Conservation (phyloP, 345 rosid genomes). For the Citrus sp. region DNA sequence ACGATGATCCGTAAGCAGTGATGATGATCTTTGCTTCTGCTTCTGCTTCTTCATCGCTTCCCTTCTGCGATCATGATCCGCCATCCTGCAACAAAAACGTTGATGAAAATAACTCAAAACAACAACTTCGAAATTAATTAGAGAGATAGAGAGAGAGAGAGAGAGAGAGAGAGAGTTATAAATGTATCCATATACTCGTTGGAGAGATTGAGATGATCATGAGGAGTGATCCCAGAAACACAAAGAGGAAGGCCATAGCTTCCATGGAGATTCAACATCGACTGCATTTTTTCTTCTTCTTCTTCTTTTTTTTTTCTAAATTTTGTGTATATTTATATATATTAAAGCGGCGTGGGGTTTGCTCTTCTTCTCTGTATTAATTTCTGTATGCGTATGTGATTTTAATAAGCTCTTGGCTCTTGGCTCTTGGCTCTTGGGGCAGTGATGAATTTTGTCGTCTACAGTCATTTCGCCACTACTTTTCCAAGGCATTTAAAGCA, state of each 20-base stretch:
- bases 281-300: constrained; percentile 25
- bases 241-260: constrained; percentile 54
- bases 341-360: too few relatives aligned
- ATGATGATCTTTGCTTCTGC: neutral
- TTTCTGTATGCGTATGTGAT: too few relatives aligned
- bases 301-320: too few relatives aligned
- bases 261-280: constrained; percentile 42
- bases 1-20: constrained; percentile 15
- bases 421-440: too few relatives aligned
- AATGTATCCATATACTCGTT: constrained; percentile 22
- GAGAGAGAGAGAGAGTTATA: too few relatives aligned
- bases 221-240: constrained; percentile 36
- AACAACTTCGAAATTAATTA: neutral
- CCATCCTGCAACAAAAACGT: constrained; percentile 32
- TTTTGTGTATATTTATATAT: too few relatives aligned
- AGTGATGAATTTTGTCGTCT: too few relatives aligned
- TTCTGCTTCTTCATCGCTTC: constrained; percentile 40
- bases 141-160: too few relatives aligned
- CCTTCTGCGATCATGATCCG: constrained; percentile 56
- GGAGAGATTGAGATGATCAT: constrained; percentile 25
- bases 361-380: too few relatives aligned
- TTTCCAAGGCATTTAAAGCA: too few relatives aligned
- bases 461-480: too few relatives aligned
- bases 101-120: neutral
- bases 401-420: too few relatives aligned